Conservation (phyloP, 2,329 filamentous ascomycete genomes). For the Nemania abortiva region DNA sequence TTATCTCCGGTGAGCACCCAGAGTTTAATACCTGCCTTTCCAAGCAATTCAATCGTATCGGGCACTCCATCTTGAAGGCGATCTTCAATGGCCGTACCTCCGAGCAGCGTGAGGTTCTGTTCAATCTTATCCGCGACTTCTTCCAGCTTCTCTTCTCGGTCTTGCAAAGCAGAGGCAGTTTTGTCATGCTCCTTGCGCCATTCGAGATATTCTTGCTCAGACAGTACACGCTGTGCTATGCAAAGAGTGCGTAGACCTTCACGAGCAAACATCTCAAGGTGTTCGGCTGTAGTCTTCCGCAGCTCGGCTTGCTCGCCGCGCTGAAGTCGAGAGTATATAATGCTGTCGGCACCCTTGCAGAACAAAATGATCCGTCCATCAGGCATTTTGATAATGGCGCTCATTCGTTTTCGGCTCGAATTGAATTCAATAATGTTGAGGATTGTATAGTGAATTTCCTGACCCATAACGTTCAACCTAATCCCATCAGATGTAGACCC, state of each 20-base stretch:
- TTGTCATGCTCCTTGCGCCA: constrained; percentile 92
- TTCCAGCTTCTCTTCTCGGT: constrained; percentile 94
- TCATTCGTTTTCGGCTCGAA: constrained; percentile 96
- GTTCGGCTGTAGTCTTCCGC: constrained; percentile 85
- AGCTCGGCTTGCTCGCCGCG: constrained; percentile 88
- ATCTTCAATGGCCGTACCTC: constrained; percentile 97
- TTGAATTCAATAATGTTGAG: constrained; percentile 98
- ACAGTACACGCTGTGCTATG: constrained; percentile 84
- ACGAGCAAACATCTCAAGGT: constrained; percentile 95
- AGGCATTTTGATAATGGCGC: constrained; percentile 94
- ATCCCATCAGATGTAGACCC: constrained; percentile 84
- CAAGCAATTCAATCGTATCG: constrained; percentile 91
- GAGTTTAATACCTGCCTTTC: constrained; percentile 94
- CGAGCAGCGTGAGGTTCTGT: constrained; percentile 86
- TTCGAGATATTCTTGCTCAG: constrained; percentile 82
- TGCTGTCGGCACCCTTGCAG: constrained; percentile 97
- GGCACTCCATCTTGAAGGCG: constrained; percentile 96
- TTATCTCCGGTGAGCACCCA: constrained; percentile 99
- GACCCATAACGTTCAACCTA: constrained; percentile 85
- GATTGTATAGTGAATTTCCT: constrained; percentile 86
- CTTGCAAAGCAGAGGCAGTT: constrained; percentile 83
- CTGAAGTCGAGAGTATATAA: constrained; percentile 93
- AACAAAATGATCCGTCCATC: constrained; percentile 89
- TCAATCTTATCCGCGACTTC: constrained; percentile 91
- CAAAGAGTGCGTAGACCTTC: constrained; percentile 96